Evolutionary conservation across 305 asterid species (phyloP), one percentile per base, ranked within the genome.

Genomic region (Petunia hybrid): DNA sequence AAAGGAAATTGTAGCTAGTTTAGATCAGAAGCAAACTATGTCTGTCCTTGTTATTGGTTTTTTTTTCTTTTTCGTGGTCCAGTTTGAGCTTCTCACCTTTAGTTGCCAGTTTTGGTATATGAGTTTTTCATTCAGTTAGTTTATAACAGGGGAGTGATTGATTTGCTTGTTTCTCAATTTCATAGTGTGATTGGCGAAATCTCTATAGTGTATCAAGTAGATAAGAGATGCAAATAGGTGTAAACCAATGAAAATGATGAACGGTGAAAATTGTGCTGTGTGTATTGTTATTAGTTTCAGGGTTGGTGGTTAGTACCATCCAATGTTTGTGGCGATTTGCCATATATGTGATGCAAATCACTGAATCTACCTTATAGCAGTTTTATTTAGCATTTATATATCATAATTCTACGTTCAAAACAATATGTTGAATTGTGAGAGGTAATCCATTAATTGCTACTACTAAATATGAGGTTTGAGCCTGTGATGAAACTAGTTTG

Each of bases 391-490:
- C 10, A 31, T 65, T 22, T 22, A 22, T 22, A 53, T 10, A 10
- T 10, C 2, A 10, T 8, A 53, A n/a, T 2, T 46, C 53, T 13
- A 5, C 13, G 55, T 61, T 71, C 43, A 48, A 35, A 22, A 71
- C 12, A 46, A 43, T 43, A 1, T 71, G 43, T 35, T 71, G 31
- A 3, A 22, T 22, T 22, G 31, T 12, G 1, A 6, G 31, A 48
- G 77, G 61, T 71, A 10, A 68, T 42, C 42, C 41, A 55, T 71
- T 71, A 48, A 31, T 35, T 71, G 39, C 75, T 41, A 46, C 61
- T 71, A 48, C 61, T 71, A 48, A 2, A 12, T 71, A 48, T 71
- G 31, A 31, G 31, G 35, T 35, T 22, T 31, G 77, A 5, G 60
- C 42, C 42, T 70, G 77, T 22, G 77, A 70, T 38, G 4, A 22